These are phyloP conservation scores for Neurospora crassa DNA, from an alignment of 2,329 filamentous ascomycete species.

Conservation along the genomic window DNA sequence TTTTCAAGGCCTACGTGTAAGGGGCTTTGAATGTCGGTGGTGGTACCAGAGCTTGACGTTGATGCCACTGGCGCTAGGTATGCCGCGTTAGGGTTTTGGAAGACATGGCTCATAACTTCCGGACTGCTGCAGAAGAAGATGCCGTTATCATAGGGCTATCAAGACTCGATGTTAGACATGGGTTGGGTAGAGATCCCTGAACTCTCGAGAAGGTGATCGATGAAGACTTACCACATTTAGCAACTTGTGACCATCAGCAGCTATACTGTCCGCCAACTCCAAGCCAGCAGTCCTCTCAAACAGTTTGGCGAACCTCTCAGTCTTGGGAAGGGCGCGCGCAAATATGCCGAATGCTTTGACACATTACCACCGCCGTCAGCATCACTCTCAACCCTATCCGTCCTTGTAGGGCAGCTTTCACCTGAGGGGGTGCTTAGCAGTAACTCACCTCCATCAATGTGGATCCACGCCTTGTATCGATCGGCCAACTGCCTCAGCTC, in stretches of 20 bases:
- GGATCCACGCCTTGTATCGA: conserved; percentile 70
- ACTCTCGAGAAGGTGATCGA: not conserved
- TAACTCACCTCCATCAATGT: conserved; percentile 65
- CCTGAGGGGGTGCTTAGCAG: not conserved
- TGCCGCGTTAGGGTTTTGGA: conserved; percentile 75
- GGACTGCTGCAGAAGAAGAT: conserved; percentile 72
- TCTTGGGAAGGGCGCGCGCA: conserved; percentile 52
- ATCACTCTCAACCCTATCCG: not conserved
- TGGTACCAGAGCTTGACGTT: conserved; percentile 18
- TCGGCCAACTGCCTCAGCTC: conserved; percentile 62
- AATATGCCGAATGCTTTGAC: conserved; percentile 71
- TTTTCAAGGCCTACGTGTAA: conserved; percentile 86
- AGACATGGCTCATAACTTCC: conserved; percentile 50
- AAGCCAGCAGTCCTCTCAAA: conserved; percentile 50
- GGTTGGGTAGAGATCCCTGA: not conserved
- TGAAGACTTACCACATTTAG: conserved; percentile 62
- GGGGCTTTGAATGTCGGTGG: conserved; percentile 58
- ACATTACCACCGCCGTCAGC: conserved; percentile 3
- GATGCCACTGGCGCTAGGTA: conserved; percentile 49
- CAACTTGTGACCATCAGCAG: conserved; percentile 82
- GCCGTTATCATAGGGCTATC: conserved; percentile 80
- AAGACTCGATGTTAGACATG: not conserved
- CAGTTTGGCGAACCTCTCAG: conserved; percentile 44
- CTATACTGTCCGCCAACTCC: conserved; percentile 78
- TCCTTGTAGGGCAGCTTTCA: not conserved